Evolutionary conservation across 192 early-diverging fungal genomes (phyloP).

Genomic region (Borealophlyctis nickersoniae): DNA sequence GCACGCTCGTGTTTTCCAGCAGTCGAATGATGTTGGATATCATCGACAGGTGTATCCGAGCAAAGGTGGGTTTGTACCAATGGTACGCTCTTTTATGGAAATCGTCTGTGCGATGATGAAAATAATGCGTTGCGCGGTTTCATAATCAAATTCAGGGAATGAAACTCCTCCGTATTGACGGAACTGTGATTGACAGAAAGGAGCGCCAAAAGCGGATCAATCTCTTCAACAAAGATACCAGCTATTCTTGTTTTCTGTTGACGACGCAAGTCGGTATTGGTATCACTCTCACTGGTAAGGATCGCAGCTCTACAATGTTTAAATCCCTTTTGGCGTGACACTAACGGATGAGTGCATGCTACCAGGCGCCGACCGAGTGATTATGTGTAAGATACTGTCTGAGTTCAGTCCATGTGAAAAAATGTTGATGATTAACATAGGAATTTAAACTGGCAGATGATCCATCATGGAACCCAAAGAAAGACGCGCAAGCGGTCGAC

Average conservation of each 20-base stretch:
- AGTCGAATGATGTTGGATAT: slow-evolving; percentile 25
- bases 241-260: slow-evolving; percentile 11
- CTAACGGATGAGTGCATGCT: background rate
- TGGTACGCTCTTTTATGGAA: background rate
- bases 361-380: slow-evolving; percentile 15
- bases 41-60: slow-evolving; percentile 18
- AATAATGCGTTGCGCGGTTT: too few relatives aligned
- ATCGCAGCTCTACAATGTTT: too few relatives aligned
- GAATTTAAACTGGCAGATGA: slow-evolving; percentile 2
- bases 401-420: too few relatives aligned
- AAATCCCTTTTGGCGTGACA: too few relatives aligned
- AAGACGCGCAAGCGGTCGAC: slow-evolving; percentile 89
- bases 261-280: slow-evolving; percentile 26
- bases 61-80: background rate
- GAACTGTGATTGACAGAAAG: slow-evolving; percentile 19
- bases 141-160: slow-evolving; percentile 1
- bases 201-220: slow-evolving; percentile 28
- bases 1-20: slow-evolving; percentile 5
- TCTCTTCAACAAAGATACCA: slow-evolving; percentile 16
- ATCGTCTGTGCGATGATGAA: too few relatives aligned
- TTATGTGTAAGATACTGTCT: slow-evolving; percentile 11
- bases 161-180: slow-evolving; percentile 14
- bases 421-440: too few relatives aligned
- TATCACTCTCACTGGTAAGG: slow-evolving; percentile 16
- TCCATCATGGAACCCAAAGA: slow-evolving; percentile 26